Evolutionary conservation across 768 basidiomycete genomes (phyloP), one percentile per base, ranked within the genome.

Genomic region (Grammothele lineata): DNA sequence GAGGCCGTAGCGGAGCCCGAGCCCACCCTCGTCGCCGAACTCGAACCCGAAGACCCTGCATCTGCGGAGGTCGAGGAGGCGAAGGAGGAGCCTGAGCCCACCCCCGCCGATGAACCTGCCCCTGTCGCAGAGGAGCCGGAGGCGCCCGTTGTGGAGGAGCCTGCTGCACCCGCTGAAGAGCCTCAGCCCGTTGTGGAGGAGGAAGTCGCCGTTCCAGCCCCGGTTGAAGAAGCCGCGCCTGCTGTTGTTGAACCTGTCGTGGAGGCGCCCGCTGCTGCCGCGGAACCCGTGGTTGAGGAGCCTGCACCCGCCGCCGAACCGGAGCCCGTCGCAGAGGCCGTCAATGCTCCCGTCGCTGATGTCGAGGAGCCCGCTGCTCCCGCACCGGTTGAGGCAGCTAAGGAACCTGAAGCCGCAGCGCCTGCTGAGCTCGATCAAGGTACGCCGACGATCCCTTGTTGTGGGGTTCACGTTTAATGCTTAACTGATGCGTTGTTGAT

Each of bases 231-330:
- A n/a, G n/a, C n/a, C n/a, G n/a, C n/a, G n/a, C n/a, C n/a, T n/a
- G n/a, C n/a, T n/a, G n/a, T n/a, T n/a, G n/a, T n/a, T n/a, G n/a
- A n/a, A n/a, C 36, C 36, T 23, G 43, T 26, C 32, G 25, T 21
- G 19, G 49, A 51, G 38, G 49, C 33, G 39, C 24, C 38, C 40
- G 38, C 39, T 25, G 34, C 40, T 19, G 34, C 43, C 40, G 24
- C 25, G 9, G 38, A 33, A 14, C 19, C 6, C n/a, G n/a, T n/a
- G n/a, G n/a, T n/a, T n/a, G 5, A 17, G 37, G 32, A 7, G 5
- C 25, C n/a, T 23, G n/a, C 40, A 18, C 26, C 32, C 21, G 40
- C n/a, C 40, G 25, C 5, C 11, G 36, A 32, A 14, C 27, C 22
- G 12, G 19, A 37, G 14, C 18, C 38, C 19, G 27, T 23, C 24